Evolutionary conservation across 2,329 filamentous ascomycete genomes (phyloP), one percentile per base, ranked within the genome.

Genomic region (Xylariaceae sp.): DNA sequence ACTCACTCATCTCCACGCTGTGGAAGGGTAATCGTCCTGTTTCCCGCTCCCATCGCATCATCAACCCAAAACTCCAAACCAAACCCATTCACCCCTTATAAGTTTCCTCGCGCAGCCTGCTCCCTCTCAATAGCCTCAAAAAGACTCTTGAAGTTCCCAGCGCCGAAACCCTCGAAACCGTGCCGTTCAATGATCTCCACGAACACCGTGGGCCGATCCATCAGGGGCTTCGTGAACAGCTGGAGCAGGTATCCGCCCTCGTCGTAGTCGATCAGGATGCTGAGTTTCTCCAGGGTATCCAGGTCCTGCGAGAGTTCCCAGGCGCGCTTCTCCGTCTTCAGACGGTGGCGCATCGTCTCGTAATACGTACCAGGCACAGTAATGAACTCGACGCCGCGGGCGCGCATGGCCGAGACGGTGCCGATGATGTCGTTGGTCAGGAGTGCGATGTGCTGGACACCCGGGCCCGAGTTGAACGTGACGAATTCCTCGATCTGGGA

Each of bases 91-190:
- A 18, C 17, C 17, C 15, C 8, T 75, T 75, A 90, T 75, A 96
- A 73, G 72, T 96, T 97, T 1, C 93, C 92, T 58, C 92, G 81
- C 74, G 88, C 80, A 51, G 86, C 91, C 80, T 97, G 93, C 75
- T 97, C 92, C 54, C 92, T 80, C 81, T 97, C 93, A 73, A 97
- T 95, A 2, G 93, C 92, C 80, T 97, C 92, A 70, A 97, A 97
- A 68, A 97, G 71, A 62, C 88, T 92, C 84, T 92, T 96, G 78
- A 97, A 97, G 75, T 97, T 97, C 1, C 93, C 93, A 0, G 92
- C 93, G 3, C 93, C 92, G 68, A 97, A 97, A 0, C 93, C 93
- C 37, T 89, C 87, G 73, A 97, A 97, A 64, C 91, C 87, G 68
- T 95, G 88, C 59, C 92, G 80, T 79, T 97, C 92, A 69, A 97